These are phyloP conservation scores for Aspergillus quadricinctus DNA, from an alignment of 2,329 filamentous ascomycete species.

Conservation along the genomic window DNA sequence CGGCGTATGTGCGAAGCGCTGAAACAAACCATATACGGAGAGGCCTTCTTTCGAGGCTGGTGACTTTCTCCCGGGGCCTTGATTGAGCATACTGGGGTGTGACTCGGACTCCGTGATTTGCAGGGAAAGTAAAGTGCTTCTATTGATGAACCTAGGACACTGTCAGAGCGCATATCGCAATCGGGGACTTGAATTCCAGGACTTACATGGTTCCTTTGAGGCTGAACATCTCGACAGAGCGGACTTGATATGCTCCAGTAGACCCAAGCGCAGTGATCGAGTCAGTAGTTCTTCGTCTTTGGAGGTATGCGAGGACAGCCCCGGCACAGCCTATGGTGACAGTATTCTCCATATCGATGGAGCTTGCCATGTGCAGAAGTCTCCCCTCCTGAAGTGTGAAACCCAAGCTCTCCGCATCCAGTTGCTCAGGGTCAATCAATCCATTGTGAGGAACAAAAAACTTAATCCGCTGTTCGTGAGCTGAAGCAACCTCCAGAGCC, in stretches of 20 bases:
- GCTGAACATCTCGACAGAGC: constrained; percentile 68
- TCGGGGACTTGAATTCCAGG: not conserved
- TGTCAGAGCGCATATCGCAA: constrained; percentile 2
- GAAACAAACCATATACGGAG: constrained; percentile 80
- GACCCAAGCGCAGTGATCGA: constrained; percentile 57
- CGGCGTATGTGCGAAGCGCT: constrained; percentile 66
- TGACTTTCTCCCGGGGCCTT: constrained; percentile 59
- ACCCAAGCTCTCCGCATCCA: constrained; percentile 37
- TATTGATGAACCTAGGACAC: constrained; percentile 68
- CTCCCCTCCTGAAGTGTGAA: constrained; percentile 58
- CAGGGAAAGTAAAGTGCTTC: constrained; percentile 73
- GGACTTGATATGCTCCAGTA: constrained; percentile 57
- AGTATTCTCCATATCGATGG: constrained; percentile 68
- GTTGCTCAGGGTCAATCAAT: constrained; percentile 40
- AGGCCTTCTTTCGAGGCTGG: constrained; percentile 72
- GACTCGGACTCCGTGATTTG: constrained; percentile 80
- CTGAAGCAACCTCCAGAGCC: constrained; percentile 51
- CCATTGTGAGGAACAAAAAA: constrained; percentile 61
- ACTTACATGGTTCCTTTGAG: constrained; percentile 58
- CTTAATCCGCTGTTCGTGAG: constrained; percentile 45
- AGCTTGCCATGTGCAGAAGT: constrained; percentile 64
- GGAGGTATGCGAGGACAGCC: constrained; percentile 75
- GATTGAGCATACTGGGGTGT: constrained; percentile 76
- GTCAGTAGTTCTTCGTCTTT: constrained; percentile 61
- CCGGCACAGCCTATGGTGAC: constrained; percentile 80